phyloP scores from a whole-genome alignment of 163 green algal genomes.

The Volvox carteri region DNA sequence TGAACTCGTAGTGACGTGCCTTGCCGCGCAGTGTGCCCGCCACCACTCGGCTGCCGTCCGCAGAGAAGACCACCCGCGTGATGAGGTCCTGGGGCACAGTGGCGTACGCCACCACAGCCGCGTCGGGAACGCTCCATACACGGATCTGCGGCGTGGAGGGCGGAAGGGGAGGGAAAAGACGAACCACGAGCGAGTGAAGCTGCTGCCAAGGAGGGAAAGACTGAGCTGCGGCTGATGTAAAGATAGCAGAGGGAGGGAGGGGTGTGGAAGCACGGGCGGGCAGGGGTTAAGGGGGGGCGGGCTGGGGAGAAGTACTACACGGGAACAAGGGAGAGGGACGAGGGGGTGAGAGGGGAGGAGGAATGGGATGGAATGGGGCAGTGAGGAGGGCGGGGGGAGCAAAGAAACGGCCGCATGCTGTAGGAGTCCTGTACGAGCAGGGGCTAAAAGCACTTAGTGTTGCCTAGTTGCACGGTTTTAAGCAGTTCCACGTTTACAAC shows the following conservation, averaged over 20 bases:
- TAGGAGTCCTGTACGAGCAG: too few species aligned
- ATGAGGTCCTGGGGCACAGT: slow-evolving; percentile 92
- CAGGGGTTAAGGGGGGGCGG: too few species aligned
- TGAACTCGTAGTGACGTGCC: slow-evolving; percentile 51
- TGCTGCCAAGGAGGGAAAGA: too few species aligned
- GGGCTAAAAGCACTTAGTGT: too few species aligned
- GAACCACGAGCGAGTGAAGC: too few species aligned
- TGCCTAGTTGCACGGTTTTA: too few species aligned
- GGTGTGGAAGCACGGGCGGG: background rate
- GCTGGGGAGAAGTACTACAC: background rate
- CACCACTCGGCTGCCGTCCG: slow-evolving; percentile 79
- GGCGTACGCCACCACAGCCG: slow-evolving; percentile 77
- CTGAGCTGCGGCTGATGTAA: too few species aligned
- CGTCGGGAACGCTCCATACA: slow-evolving; percentile 48
- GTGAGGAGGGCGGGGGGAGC: background rate
- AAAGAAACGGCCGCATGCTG: background rate
- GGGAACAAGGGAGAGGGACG: background rate
- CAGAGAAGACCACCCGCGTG: slow-evolving; percentile 85
- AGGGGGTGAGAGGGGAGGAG: background rate
- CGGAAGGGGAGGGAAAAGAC: background rate
- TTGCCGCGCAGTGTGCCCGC: slow-evolving; percentile 87
- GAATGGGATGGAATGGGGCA: background rate
- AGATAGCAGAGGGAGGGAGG: too few species aligned
- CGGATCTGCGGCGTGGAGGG: background rate
- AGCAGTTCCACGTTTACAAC: too few species aligned